These are phyloP conservation scores for Chrysophaeum taylorii DNA, from an alignment of 352 stramenopile genomes.

Conservation along the genomic window DNA sequence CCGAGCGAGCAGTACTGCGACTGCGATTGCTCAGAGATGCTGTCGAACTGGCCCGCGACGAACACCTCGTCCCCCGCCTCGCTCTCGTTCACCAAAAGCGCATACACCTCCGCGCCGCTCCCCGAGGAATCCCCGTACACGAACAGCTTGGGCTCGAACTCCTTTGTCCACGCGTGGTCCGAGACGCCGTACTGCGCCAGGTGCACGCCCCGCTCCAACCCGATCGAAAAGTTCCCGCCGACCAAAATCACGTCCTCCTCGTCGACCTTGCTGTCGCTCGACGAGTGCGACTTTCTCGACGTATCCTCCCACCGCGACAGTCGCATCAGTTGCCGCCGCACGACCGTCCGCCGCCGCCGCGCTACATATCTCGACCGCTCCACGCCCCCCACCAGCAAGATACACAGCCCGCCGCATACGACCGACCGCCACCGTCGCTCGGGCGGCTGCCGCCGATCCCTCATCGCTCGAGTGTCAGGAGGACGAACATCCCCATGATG, in stretches of 20 bases:
- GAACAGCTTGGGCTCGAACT: conserved; percentile 28
- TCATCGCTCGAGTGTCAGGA: no score
- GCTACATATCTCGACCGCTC: no score
- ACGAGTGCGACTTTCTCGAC: no score
- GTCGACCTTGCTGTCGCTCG: not conserved
- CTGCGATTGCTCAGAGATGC: conserved; percentile 59
- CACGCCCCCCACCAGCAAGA: no score
- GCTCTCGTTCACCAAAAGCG: conserved; percentile 26
- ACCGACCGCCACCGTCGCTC: no score
- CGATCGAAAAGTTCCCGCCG: not conserved
- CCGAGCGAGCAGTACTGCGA: conserved; percentile 65
- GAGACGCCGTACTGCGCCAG: not conserved
- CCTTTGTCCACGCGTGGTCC: conserved; percentile 12
- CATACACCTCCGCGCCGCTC: conserved; percentile 21
- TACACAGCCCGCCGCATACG: no score
- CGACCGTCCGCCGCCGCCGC: no score
- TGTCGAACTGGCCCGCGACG: conserved; percentile 29
- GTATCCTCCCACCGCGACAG: no score
- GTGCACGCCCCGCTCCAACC: not conserved
- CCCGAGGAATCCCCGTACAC: conserved; percentile 27
- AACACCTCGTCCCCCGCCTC: not conserved
- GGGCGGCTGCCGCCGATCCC: no score
- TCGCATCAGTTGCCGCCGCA: no score
- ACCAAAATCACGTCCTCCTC: not conserved
- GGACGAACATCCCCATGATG: no score